Conservation (phyloP, 2,329 filamentous ascomycete species). For the Aspergillus pseudotamarii region DNA sequence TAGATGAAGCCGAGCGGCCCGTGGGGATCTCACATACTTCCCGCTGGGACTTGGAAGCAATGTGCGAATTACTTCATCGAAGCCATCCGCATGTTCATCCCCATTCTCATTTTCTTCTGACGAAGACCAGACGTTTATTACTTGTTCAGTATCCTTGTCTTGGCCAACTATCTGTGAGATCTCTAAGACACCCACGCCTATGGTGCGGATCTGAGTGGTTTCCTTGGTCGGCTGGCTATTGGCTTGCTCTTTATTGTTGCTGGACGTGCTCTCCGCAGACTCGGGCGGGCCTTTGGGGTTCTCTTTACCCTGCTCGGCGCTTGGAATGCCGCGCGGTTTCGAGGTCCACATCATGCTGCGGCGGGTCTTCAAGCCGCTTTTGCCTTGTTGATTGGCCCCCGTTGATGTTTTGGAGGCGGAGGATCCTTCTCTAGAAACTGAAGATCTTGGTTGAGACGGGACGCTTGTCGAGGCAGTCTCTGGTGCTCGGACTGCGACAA, state of each 20-base stretch:
- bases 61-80: slow-evolving; percentile 72
- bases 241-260: slow-evolving; percentile 30
- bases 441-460: slow-evolving; percentile 29
- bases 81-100: slow-evolving; percentile 64
- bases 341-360: slow-evolving; percentile 50
- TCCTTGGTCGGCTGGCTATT: slow-evolving; percentile 36
- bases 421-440: slow-evolving; percentile 39
- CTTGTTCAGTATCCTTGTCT: slow-evolving; percentile 71
- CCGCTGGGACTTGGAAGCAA: slow-evolving; percentile 74
- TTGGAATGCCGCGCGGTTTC: slow-evolving; percentile 35
- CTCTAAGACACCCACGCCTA: slow-evolving; percentile 77
- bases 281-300: slow-evolving; percentile 30
- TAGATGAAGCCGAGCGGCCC: slow-evolving; percentile 76
- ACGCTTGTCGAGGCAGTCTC: slow-evolving; percentile 45
- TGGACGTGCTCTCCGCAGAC: slow-evolving; percentile 35
- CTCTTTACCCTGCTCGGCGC: slow-evolving; percentile 35
- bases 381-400: slow-evolving; percentile 34
- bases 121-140: slow-evolving; percentile 76
- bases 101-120: slow-evolving; percentile 58
- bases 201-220: slow-evolving; percentile 61
- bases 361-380: slow-evolving; percentile 42
- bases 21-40: slow-evolving; percentile 71
- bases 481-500: slow-evolving; percentile 74
- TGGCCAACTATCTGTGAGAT: slow-evolving; percentile 75
- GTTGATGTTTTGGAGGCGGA: slow-evolving; percentile 29